Evolutionary conservation across 495 filamentous ascomycete genomes (phyloP), one percentile per base, ranked within the genome.

Genomic region (Astrothelium macrocarpum): DNA sequence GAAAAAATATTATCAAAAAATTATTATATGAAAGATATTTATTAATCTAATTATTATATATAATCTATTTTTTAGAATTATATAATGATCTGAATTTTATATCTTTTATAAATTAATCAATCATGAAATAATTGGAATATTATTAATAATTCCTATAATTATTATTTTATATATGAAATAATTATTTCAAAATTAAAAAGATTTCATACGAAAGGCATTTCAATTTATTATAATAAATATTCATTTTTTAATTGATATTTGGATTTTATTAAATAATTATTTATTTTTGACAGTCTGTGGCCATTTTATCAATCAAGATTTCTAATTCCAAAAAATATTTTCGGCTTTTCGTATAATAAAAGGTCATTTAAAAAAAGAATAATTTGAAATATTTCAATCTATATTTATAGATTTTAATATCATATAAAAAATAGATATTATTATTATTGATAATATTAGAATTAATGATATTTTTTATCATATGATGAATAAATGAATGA

Each of bases 121-220:
- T 49, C 12, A 5, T 49, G 20, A 49, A 49, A 23, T 49, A 49
- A 49, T 20, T 49, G 20, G 20, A 49, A 5, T 2, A 49, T 18
- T 49, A 49, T 18, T 49, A 20, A 49, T 49, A 49, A 0, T 18
- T 49, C 5, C 45, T 49, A 20, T 23, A 49, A 49, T 18, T 1
- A 1, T 20, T 49, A 20, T 16, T 23, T 49, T 49, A 49, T 49
- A 49, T 2, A 23, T 49, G 5, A 5, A 49, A 20, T 49, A 20
- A 49, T 49, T 49, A 49, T 49, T 18, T 49, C 5, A 49, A 49
- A 49, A 23, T 23, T 49, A 49, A 49, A 49, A 49, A 49, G 45
- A 49, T 18, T 18, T 49, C 20, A 2, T 49, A 49, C n/a, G 20
- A 49, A 49, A 14, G 20, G n/a, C 1, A 2, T 18, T 49, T 49